Evolutionary conservation across 164 flowering plant genomes (phyloP), one percentile per base, ranked within the genome.

Genomic region (Magnolia changhungtana): DNA sequence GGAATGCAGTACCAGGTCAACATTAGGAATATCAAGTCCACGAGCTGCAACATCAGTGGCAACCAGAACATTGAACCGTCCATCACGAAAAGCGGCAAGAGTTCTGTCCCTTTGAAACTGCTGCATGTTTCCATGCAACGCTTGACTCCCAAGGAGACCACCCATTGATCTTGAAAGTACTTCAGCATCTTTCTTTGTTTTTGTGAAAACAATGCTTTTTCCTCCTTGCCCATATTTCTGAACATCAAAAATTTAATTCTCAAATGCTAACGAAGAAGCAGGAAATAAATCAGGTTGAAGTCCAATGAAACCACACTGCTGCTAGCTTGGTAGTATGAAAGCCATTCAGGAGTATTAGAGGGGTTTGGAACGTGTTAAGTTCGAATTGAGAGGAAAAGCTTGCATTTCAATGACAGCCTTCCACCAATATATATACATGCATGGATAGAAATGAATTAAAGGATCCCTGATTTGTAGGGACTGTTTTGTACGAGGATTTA

Each of bases 1-100:
- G 49, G 67, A 45, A 70, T 61, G 71, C 63, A 29, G 75, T 79
- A 85, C 87, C 85, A 85, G 79, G 74, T 85, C 87, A 80, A 85
- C 87, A 80, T 85, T 83, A 20, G 87, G 85, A 69, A 85, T 83
- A 75, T 85, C 87, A 69, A 85, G 87, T 55, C 87, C 87, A 67
- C 87, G 87, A 63, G 86, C 84, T 73, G 86, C 86, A 78, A 84
- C 86, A 82, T 84, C 86, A n/a, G 84, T 84, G 37, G 87, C 87
- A 81, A 85, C 81, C 64, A 85, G 67, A 29, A 85, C 80, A 66
- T 77, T 81, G 50, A 85, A 77, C 5, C 77, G 80, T 31, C 87
- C 87, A 63, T 81, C 81, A 6, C 87, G 79, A 66, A 85, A 85
- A 69, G 82, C 84, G 21, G 82, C n/a, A 72, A 85, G 81, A 27